Evolutionary conservation across 2,329 filamentous ascomycete genomes (phyloP).

Genomic region (Penicillium concentricum): DNA sequence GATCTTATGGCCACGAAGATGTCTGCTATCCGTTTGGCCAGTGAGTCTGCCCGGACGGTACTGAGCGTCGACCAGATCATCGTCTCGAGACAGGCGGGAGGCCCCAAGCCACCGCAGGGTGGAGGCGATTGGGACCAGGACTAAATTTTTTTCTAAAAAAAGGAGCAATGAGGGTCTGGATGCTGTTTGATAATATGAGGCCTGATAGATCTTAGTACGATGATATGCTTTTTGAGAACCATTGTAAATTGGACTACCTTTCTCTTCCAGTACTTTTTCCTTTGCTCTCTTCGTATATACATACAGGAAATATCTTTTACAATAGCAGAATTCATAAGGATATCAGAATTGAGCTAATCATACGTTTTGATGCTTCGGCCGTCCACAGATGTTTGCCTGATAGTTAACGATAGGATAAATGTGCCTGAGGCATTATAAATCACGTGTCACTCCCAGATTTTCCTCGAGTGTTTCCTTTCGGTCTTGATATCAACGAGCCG

Average conservation of each 20-base stretch:
- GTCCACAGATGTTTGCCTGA: slow-evolving; percentile 1
- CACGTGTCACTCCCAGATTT: slow-evolving; percentile 38
- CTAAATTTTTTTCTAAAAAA: slow-evolving; percentile 30
- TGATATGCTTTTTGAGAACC: slow-evolving; percentile 14
- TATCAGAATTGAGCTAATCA: neutral
- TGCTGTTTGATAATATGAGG: slow-evolving; percentile 7
- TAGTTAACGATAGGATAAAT: neutral
- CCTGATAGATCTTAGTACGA: slow-evolving; percentile 32
- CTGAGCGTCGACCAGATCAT: slow-evolving; percentile 98
- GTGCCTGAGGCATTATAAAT: neutral
- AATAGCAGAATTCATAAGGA: neutral
- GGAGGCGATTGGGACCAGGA: slow-evolving; percentile 79
- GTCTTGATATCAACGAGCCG: slow-evolving; percentile 22
- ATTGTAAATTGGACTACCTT: slow-evolving; percentile 9
- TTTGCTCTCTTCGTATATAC: slow-evolving; percentile 4
- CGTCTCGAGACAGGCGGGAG: slow-evolving; percentile 93
- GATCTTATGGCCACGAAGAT: slow-evolving; percentile 89
- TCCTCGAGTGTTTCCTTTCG: slow-evolving; percentile 36
- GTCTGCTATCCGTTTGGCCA: slow-evolving; percentile 96
- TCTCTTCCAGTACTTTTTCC: slow-evolving; percentile 6
- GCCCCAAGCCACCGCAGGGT: slow-evolving; percentile 92
- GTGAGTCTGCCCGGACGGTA: slow-evolving; percentile 89
- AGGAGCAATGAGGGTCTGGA: slow-evolving; percentile 16
- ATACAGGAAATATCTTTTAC: no score
- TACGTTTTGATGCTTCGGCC: neutral